Conservation (phyloP, 2,329 filamentous ascomycete genomes). For the Blumeria hordei region DNA sequence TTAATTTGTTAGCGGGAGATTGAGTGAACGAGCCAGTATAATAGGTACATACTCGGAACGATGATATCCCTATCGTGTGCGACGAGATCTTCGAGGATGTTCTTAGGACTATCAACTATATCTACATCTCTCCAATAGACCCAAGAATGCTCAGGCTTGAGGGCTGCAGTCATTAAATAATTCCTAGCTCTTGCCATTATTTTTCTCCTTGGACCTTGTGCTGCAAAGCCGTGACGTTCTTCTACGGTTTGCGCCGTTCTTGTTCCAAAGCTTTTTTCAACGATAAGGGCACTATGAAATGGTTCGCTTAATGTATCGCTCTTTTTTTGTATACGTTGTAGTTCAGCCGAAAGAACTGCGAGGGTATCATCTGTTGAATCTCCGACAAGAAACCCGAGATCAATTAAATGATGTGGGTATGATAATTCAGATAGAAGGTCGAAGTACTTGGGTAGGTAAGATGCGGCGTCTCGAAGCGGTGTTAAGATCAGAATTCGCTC, state of each 20-base stretch:
- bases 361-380: slow-evolving; percentile 83
- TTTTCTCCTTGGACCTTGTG: slow-evolving; percentile 75
- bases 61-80: slow-evolving; percentile 81
- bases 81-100: slow-evolving; percentile 85
- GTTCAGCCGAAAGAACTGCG: slow-evolving; percentile 60
- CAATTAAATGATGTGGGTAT: slow-evolving; percentile 87
- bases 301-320: slow-evolving; percentile 44
- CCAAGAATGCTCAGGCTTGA: slow-evolving; percentile 92
- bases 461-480: slow-evolving; percentile 70
- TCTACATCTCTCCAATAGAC: slow-evolving; percentile 98
- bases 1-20: slow-evolving; percentile 19
- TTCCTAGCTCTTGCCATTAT: slow-evolving; percentile 78
- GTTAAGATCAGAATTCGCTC: slow-evolving; percentile 84
- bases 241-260: slow-evolving; percentile 44
- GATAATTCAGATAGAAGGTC: slow-evolving; percentile 73
- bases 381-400: slow-evolving; percentile 81
- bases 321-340: slow-evolving; percentile 68
- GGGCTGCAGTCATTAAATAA: slow-evolving; percentile 58
- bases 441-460: slow-evolving; percentile 71
- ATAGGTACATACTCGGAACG: slow-evolving; percentile 55
- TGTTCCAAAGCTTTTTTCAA: slow-evolving; percentile 71
- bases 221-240: slow-evolving; percentile 63
- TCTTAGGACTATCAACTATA: slow-evolving; percentile 69
- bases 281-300: slow-evolving; percentile 63
- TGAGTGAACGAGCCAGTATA: neutral